Evolutionary conservation across 768 basidiomycete genomes (phyloP).

Genomic region (Naematelia encephala): DNA sequence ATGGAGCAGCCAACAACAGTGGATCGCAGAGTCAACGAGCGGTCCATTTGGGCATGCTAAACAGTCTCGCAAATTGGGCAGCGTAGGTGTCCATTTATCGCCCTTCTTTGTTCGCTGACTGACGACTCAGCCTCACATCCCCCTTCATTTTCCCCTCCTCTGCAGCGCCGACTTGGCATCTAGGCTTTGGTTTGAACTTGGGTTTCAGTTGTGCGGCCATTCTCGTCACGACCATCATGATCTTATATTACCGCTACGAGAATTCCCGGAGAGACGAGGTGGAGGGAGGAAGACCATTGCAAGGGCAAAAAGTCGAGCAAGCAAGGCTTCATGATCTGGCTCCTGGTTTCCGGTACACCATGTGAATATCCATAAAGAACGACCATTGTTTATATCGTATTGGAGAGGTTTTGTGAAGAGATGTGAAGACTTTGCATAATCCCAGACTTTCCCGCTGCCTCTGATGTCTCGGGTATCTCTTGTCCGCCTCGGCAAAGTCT

Average conservation of each 20-base stretch:
- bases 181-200: slow-evolving; percentile 1
- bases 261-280: slow-evolving; percentile 5
- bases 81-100: too few species aligned
- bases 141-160: slow-evolving; percentile 59
- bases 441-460: too few species aligned
- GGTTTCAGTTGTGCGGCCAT: slow-evolving; percentile 2
- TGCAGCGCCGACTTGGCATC: slow-evolving; percentile 61
- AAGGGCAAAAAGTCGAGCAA: background rate
- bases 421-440: too few species aligned
- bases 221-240: background rate
- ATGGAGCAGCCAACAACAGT: slow-evolving; percentile 72
- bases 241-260: slow-evolving; percentile 4
- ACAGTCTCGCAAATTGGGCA: slow-evolving; percentile 75
- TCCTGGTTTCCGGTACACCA: slow-evolving; percentile 1
- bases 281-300: background rate
- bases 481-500: too few species aligned
- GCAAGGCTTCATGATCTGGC: slow-evolving; percentile 5
- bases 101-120: too few species aligned
- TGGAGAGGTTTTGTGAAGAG: too few species aligned
- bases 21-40: slow-evolving; percentile 76
- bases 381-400: too few species aligned
- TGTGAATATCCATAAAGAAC: too few species aligned
- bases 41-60: slow-evolving; percentile 71
- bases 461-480: too few species aligned
- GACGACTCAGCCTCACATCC: slow-evolving; percentile 69